phyloP scores from a whole-genome alignment of 208 protist genomes.

The Wallacemonas sp. region DNA sequence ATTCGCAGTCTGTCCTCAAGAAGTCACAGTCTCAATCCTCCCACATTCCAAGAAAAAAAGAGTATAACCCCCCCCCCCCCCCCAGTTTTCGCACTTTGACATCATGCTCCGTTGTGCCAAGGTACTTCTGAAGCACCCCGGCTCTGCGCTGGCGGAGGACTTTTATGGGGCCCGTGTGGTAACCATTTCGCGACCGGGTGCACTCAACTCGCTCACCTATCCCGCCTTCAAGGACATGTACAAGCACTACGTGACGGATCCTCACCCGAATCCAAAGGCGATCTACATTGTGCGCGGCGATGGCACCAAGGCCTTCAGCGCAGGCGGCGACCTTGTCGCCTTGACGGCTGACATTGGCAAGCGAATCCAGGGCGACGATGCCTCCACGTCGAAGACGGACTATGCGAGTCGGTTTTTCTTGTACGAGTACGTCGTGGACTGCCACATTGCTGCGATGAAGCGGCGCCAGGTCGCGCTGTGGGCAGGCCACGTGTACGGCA shows the following conservation, averaged over 20 bases:
- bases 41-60: no score
- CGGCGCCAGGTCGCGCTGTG: slow-evolving; percentile 76
- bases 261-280: slow-evolving; percentile 38
- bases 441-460: slow-evolving; percentile 63
- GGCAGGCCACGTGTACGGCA: slow-evolving; percentile 84
- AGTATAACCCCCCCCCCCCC: no score
- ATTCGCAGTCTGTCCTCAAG: no score
- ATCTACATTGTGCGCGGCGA: slow-evolving; percentile 47
- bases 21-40: no score
- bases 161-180: slow-evolving; percentile 45
- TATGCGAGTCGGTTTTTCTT: slow-evolving; percentile 53
- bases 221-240: slow-evolving; percentile 49
- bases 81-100: no score
- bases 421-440: slow-evolving; percentile 71
- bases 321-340: slow-evolving; percentile 67
- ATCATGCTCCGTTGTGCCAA: slow-evolving; percentile 6
- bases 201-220: slow-evolving; percentile 53
- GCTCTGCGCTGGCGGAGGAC: slow-evolving; percentile 30
- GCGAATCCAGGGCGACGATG: background rate
- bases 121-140: slow-evolving; percentile 4
- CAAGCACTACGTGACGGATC: slow-evolving; percentile 35
- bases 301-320: slow-evolving; percentile 64
- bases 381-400: background rate
- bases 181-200: slow-evolving; percentile 34
- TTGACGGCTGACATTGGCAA: slow-evolving; percentile 26